Conservation (phyloP, 2,329 filamentous ascomycete genomes). For the Pseudocercospora ulei region DNA sequence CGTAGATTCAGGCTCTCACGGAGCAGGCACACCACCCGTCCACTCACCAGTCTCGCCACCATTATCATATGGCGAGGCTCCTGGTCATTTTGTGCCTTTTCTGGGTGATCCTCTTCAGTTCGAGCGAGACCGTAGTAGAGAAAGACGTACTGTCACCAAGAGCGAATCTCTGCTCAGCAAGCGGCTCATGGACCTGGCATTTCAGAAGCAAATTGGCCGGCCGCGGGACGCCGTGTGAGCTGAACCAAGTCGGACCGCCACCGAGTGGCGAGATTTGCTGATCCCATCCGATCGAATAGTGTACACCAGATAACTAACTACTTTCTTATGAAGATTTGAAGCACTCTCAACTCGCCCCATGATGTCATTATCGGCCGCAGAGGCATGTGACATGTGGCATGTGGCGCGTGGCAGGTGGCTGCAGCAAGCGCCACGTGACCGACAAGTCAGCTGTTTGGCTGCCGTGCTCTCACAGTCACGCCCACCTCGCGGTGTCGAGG, state of each 20-base stretch:
- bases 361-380: too few species aligned
- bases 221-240: constrained; percentile 1
- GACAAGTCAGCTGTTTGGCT: too few species aligned
- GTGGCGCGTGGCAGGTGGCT: too few species aligned
- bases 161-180: constrained; percentile 54
- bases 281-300: too few species aligned
- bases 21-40: constrained; percentile 13
- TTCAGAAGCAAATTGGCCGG: constrained; percentile 17
- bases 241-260: not conserved
- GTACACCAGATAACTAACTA: too few species aligned
- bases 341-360: too few species aligned
- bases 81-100: constrained; percentile 4
- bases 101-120: constrained; percentile 26
- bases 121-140: constrained; percentile 42
- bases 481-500: too few species aligned
- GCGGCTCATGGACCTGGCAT: constrained; percentile 52
- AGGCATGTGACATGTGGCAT: too few species aligned
- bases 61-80: constrained; percentile 14
- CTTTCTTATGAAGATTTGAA: too few species aligned
- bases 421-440: too few species aligned
- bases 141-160: constrained; percentile 60
- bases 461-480: too few species aligned
- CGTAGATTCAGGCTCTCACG: constrained; percentile 22
- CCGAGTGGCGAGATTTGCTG: too few species aligned
- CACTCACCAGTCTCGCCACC: constrained; percentile 19